phyloP scores from a whole-genome alignment of 2,329 filamentous ascomycete species.

The Calonectria pseudoreteaudii region DNA sequence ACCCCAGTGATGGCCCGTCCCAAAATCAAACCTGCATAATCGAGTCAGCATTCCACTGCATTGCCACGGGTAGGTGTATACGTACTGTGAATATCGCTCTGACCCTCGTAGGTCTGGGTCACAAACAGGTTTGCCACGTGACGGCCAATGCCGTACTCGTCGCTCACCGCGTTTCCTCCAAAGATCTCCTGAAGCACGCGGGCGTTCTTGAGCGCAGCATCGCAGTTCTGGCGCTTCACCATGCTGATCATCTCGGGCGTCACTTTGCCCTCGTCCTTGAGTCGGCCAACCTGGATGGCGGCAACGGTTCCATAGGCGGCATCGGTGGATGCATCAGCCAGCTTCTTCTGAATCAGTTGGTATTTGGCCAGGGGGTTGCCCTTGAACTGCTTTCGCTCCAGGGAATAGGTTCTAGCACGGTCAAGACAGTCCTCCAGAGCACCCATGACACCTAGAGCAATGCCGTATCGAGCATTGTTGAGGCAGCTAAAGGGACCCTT shows the following conservation, averaged over 20 bases:
- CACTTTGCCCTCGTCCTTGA: conserved; percentile 91
- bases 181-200: conserved; percentile 92
- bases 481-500: conserved; percentile 92
- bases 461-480: conserved; percentile 93
- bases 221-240: conserved; percentile 98
- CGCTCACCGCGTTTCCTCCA: conserved; percentile 97
- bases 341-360: conserved; percentile 97
- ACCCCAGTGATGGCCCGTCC: conserved; percentile 78
- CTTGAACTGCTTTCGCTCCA: conserved; percentile 97
- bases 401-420: conserved; percentile 84
- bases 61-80: conserved; percentile 39
- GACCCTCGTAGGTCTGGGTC: conserved; percentile 97
- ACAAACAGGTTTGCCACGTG: conserved; percentile 98
- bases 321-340: conserved; percentile 92
- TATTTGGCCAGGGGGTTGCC: conserved; percentile 95
- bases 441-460: conserved; percentile 93
- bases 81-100: conserved; percentile 97
- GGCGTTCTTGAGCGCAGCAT: conserved; percentile 84
- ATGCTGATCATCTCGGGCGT: conserved; percentile 96
- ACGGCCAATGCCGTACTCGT: conserved; percentile 94
- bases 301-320: conserved; percentile 92
- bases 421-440: conserved; percentile 92
- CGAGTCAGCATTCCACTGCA: conserved; percentile 40
- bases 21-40: conserved; percentile 71
- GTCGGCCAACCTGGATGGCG: conserved; percentile 87